Base-by-base conservation (phyloP, 192 early-diverging fungal genomes). In the Backusella sp. region DNA sequence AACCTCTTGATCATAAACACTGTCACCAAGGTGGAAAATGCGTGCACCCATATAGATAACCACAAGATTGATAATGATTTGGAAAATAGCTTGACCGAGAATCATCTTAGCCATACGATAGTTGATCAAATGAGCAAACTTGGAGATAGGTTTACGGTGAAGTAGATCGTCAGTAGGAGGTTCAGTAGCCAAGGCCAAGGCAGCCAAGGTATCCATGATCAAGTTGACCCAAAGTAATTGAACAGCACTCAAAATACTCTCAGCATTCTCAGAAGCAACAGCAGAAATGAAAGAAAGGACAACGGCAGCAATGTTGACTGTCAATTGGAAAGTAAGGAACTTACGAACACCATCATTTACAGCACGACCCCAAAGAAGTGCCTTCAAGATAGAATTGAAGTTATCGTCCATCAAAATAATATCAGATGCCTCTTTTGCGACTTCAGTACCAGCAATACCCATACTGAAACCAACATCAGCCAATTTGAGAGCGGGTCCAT, bases 161-260 rank as follows among this genome's bases (percentile, higher is more conserved):
- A 99, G 84, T 52, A 98, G 85, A 1, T 92, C 95, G 41, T 90
- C 89, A 26, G 94, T 95, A 32, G 96, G 96, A 32, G 91, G 91
- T 74, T 99, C 97, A 4, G 94, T 95, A 26, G 95, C 95, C 34
- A 98, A 88, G 14, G 94, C 95, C 36, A 97, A 87, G 17, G 95
- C 96, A 26, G 96, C 95, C 34, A 96, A 86, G 3, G 95, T 94
- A 80, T 96, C 94, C 94, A 96, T 96, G 78, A 97, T 96, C 85
- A 98, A 84, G 83, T 97, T 98, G 42, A 98, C 90, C 94, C 95
- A 98, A 70, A 98, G 88, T 80, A 98, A 85, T 83, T 98, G 96
- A 65, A 97, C 92, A 12, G 95, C 94, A 23, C 92, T 93, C 74
- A 98, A 86, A 21, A 94, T 90, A 4, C 92, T 91, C 65, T 91